Percentiles rank a stretch among this genome's conserved stretches.
phyloP scores from a whole-genome alignment of 345 rosid genomes.

The Microthlaspi erraticum region DNA sequence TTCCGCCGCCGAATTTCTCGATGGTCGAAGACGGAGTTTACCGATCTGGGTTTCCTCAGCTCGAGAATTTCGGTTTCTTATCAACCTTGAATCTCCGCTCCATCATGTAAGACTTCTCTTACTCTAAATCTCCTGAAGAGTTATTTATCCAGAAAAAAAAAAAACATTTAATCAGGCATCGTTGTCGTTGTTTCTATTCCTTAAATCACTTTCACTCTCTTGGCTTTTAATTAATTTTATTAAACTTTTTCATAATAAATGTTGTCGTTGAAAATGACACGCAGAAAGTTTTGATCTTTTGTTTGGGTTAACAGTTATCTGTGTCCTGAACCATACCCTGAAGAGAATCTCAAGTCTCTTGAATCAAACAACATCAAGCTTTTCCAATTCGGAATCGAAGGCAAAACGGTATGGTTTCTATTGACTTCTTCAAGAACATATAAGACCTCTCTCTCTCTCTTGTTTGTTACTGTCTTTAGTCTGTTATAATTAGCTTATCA shows the following conservation, averaged over 20 bases:
- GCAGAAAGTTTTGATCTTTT: constrained; percentile 27
- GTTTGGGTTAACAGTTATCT: constrained; percentile 57
- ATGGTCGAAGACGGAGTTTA: constrained; percentile 81
- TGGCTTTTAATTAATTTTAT: not conserved
- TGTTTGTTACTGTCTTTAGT: not conserved
- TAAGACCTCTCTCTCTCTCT: not conserved
- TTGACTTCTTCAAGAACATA: not conserved
- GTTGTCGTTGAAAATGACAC: constrained; percentile 11
- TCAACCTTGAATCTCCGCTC: constrained; percentile 74
- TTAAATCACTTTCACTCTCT: constrained; percentile 19
- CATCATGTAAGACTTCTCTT: constrained; percentile 58
- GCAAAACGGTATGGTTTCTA: constrained; percentile 61
- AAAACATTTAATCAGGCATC: not conserved
- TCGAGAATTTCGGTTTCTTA: constrained; percentile 62
- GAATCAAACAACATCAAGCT: constrained; percentile 59
- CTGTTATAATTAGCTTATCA: not conserved
- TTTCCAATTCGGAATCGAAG: constrained; percentile 79
- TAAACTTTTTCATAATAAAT: not conserved
- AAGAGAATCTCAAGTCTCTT: constrained; percentile 67
- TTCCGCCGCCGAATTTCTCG: constrained; percentile 77
- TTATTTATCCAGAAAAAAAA: not conserved
- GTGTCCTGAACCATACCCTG: constrained; percentile 86
- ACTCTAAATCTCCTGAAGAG: constrained; percentile 20
- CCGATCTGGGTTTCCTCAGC: constrained; percentile 74
- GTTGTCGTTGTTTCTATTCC: constrained; percentile 24